Evolutionary conservation across 169 alveolate genomes (phyloP).

Genomic region (Plasmodium knowlesi): DNA sequence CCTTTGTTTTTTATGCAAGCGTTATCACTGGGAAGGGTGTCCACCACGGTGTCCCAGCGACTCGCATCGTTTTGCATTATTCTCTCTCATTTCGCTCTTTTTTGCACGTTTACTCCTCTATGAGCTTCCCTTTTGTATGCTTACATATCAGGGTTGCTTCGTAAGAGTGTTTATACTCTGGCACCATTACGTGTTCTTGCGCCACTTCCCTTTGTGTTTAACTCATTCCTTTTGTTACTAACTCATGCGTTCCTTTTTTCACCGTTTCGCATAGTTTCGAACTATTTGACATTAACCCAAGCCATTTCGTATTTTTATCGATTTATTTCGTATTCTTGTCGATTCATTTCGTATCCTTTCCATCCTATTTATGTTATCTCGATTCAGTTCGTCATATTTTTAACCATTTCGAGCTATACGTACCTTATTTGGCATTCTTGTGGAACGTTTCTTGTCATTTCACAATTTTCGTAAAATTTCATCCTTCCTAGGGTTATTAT

Average conservation of each 20-base stretch:
- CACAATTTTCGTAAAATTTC: not conserved
- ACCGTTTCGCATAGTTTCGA: not conserved
- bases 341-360: not conserved
- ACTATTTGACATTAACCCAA: not conserved
- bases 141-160: not conserved
- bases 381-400: not conserved
- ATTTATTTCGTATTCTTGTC: not conserved
- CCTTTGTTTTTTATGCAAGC: not conserved
- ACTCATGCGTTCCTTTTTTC: not conserved
- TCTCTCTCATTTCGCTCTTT: not conserved
- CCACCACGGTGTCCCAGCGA: not conserved
- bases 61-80: not conserved
- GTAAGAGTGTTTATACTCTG: not conserved
- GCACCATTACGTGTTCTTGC: not conserved
- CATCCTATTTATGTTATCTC: not conserved
- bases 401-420: not conserved
- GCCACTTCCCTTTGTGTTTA: not conserved
- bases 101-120: not conserved
- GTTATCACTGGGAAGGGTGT: not conserved
- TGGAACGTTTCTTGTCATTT: not conserved
- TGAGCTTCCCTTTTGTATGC: not conserved
- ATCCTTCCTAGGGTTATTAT: not conserved
- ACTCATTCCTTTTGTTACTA: not conserved
- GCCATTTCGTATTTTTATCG: not conserved
- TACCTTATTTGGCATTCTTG: not conserved